These are phyloP conservation scores for Arthroderma sp. DNA, from an alignment of 2,329 filamentous ascomycete species.

Conservation along the genomic window DNA sequence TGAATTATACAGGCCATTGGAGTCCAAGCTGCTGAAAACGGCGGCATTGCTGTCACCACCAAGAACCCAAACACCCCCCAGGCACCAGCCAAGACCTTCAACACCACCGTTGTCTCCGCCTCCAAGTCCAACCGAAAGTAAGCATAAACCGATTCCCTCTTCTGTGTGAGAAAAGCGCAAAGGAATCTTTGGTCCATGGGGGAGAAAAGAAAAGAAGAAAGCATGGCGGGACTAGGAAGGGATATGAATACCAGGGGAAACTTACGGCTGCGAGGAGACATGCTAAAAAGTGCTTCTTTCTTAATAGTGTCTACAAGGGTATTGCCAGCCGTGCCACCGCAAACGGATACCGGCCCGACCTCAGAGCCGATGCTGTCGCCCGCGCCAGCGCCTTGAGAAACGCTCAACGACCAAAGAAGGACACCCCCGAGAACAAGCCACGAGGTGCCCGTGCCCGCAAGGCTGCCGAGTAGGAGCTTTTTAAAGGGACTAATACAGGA, in stretches of 20 bases:
- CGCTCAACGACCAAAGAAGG: conserved; percentile 68
- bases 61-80: conserved; percentile 66
- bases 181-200: no score
- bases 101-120: conserved; percentile 55
- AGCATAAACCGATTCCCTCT: conserved; percentile 21
- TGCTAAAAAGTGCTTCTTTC: conserved; percentile 6
- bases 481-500: background rate
- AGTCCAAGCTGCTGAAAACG: conserved; percentile 60
- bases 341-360: conserved; percentile 70
- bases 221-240: background rate
- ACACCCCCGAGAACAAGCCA: conserved; percentile 57
- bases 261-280: conserved; percentile 8
- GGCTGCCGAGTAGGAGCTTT: conserved; percentile 35
- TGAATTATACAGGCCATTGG: conserved; percentile 58
- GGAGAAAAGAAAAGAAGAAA: background rate
- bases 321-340: conserved; percentile 74
- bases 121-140: conserved; percentile 69
- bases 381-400: conserved; percentile 75
- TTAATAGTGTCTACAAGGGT: conserved; percentile 66
- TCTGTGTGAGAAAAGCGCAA: no score
- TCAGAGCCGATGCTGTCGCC: conserved; percentile 65
- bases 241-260: conserved; percentile 8
- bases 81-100: conserved; percentile 57
- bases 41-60: conserved; percentile 65
- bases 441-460: conserved; percentile 68